Conservation (phyloP, 371 early-diverging fungal species). For the Choanephora cucurbitarum region DNA sequence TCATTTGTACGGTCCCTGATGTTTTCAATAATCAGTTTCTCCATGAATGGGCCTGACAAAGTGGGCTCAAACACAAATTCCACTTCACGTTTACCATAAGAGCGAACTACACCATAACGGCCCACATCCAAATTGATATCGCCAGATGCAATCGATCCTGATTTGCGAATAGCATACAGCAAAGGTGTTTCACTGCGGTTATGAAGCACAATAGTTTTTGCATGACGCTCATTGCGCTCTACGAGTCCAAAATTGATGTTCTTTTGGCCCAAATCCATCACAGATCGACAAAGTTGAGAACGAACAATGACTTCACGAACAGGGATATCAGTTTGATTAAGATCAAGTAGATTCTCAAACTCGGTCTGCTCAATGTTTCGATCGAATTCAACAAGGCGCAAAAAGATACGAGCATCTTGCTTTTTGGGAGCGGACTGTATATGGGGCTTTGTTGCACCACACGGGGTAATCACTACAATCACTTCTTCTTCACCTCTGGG, state of each 20-base stretch:
- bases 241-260: conserved; percentile 95
- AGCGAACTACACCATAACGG: conserved; percentile 87
- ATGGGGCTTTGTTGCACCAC: conserved; percentile 51
- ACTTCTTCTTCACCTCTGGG: conserved; percentile 72
- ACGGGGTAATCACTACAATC: conserved; percentile 79
- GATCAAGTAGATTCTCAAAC: conserved; percentile 68
- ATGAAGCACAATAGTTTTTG: conserved; percentile 87
- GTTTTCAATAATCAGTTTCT: conserved; percentile 89
- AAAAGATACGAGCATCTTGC: conserved; percentile 77
- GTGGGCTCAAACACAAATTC: conserved; percentile 93
- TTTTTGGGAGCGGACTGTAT: conserved; percentile 80
- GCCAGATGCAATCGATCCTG: conserved; percentile 94
- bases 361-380: conserved; percentile 56
- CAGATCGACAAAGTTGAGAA: conserved; percentile 79
- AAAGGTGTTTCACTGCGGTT: conserved; percentile 91
- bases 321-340: conserved; percentile 72
- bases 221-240: conserved; percentile 85
- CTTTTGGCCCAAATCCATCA: conserved; percentile 94
- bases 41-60: conserved; percentile 84
- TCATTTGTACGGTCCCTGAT: conserved; percentile 85
- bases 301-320: conserved; percentile 93
- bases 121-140: conserved; percentile 81
- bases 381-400: conserved; percentile 82
- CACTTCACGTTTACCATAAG: conserved; percentile 90
- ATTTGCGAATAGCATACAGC: conserved; percentile 91